A percentile compares a stretch with the other conserved stretches of the same genome.
Conservation (phyloP, 2,329 filamentous ascomycete species). For the Ceratocystis lukuohia region DNA sequence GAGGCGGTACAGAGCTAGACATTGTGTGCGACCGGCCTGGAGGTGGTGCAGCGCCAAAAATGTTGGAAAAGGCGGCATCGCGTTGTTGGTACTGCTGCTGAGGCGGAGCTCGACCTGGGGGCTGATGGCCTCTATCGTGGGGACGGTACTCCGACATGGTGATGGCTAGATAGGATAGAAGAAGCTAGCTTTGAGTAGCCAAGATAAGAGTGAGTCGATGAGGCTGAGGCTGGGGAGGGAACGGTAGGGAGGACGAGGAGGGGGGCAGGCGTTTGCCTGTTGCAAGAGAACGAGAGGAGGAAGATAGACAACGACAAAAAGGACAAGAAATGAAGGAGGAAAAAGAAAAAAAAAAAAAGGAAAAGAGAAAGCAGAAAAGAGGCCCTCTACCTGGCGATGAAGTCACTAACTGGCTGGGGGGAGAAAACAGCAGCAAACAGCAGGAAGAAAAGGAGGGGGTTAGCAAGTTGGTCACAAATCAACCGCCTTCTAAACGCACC, state of each 20-base stretch:
- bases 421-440: not conserved
- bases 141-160: conserved; percentile 48
- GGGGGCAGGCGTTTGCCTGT: not conserved
- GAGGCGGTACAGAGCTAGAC: conserved; percentile 58
- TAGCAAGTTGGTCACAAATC: not conserved
- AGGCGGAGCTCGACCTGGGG: conserved; percentile 37
- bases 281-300: not conserved
- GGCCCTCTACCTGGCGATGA: conserved; percentile 1
- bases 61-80: conserved; percentile 91
- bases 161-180: conserved; percentile 7
- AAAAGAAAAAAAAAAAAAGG: conserved; percentile 6
- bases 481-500: not conserved
- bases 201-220: not conserved
- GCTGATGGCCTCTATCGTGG: conserved; percentile 36
- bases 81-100: conserved; percentile 52
- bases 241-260: not conserved
- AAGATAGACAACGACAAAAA: not conserved
- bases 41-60: conserved; percentile 78
- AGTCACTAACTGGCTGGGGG: not conserved
- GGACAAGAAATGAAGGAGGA: not conserved
- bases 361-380: conserved; percentile 6
- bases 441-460: not conserved
- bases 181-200: not conserved
- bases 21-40: conserved; percentile 89
- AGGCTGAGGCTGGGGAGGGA: not conserved